phyloP scores from a whole-genome alignment of 495 filamentous ascomycete species.

The Cladorrhinum samala region DNA sequence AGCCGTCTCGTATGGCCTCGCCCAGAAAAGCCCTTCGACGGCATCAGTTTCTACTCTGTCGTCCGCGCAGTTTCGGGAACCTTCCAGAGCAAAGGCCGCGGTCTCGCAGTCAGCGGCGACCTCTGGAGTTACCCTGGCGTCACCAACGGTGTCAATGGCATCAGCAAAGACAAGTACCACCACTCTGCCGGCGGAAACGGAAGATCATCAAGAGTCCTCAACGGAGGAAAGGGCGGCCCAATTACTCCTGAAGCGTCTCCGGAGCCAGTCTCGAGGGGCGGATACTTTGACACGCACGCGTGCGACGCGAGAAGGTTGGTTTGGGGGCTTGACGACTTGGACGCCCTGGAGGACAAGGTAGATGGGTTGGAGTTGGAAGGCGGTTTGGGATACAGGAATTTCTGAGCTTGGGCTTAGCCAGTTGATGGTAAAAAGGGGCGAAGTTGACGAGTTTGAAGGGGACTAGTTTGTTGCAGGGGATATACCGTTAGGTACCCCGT shows the following conservation, averaged over 20 bases:
- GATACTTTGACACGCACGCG: conserved; percentile 9
- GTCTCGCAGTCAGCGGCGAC: not conserved
- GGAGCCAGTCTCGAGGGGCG: conserved; percentile 11
- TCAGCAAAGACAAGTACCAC: too few species aligned
- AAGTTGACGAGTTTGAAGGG: too few species aligned
- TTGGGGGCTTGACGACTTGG: conserved; percentile 12
- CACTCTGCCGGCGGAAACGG: too few species aligned
- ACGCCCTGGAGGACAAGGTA: conserved; percentile 12
- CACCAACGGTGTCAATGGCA: not conserved
- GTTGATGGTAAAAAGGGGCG: too few species aligned
- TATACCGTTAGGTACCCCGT: too few species aligned
- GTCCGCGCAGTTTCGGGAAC: conserved; percentile 7
- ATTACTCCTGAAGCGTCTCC: conserved; percentile 24
- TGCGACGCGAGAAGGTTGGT: conserved; percentile 16
- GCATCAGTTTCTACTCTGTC: conserved; percentile 16
- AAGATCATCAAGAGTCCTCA: conserved; percentile 11
- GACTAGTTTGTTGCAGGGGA: too few species aligned
- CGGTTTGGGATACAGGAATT: conserved; percentile 16
- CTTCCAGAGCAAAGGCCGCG: conserved; percentile 1
- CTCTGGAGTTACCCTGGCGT: conserved; percentile 3
- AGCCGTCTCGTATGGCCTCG: conserved; percentile 17
- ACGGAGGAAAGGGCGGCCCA: not conserved
- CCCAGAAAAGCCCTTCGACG: conserved; percentile 16
- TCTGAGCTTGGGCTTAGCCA: too few species aligned
- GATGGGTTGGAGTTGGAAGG: conserved; percentile 23